Base-by-base conservation (phyloP, 2,329 filamentous ascomycete species). In the Ustulina deusta region DNA sequence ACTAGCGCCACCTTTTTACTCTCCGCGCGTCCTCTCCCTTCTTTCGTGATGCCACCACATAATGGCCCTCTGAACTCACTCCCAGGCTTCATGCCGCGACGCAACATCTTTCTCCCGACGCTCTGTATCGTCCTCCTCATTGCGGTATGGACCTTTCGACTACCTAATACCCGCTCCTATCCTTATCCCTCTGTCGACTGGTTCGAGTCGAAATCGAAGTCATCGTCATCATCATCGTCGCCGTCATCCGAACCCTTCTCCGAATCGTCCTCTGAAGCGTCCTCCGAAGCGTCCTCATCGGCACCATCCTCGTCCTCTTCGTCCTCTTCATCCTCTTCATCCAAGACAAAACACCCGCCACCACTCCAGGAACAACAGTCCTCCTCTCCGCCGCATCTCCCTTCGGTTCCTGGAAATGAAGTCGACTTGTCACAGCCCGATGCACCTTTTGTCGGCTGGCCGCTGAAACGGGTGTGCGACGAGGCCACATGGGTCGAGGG, bases 361-460 rank as follows among this genome's bases (percentile, higher is more conserved):
- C 17, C 40, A 20, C 3, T 29, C 27, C 59, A 56, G 13, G 52
- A 38, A 2, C 59, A 58, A 15, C 36, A 61, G 2, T 44, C 46
- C 9, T 34, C 48, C 1, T 32, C 42, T 1, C 27, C 65, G 15
- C 60, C 68, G 1, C 25, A 69, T 36, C 61, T 67, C 25, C 61
- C 65, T 15, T 51, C 61, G 38, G 27, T 63, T 51, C 54, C 66
- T 2, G 69, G 71, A 25, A 71, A 70, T 59, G 72, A 75, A 22
- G 62, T 78, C 65, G 81, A 83, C 69, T 73, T 83, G 11, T 81
- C 80, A 6, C 71, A 74, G 15, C 76, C 79, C 15, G 79, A 82
- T 38, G 78, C 80, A 1, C 80, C 81, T 13, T 84, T 84, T 72
- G 74, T 84, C 72, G 75, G 79, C 42, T 83, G 83, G 83, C 83